Evolutionary conservation across 169 alveolate genomes (phyloP).

Genomic region (Sarcocystis neurona): DNA sequence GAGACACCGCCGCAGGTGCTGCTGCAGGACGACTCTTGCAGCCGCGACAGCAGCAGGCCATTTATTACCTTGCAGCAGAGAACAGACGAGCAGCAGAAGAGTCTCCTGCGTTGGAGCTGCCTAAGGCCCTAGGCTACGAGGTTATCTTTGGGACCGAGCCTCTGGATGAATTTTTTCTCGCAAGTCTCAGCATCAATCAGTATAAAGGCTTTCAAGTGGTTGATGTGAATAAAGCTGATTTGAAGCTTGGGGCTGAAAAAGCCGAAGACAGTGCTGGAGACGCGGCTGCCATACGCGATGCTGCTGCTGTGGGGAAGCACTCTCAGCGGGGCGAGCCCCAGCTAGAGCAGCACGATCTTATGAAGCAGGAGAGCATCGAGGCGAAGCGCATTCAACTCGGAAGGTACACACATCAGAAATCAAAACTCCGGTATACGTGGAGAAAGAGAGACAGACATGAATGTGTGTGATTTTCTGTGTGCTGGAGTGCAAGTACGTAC

Average conservation of each 20-base stretch:
- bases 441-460: no score
- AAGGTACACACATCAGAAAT: neutral
- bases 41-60: slow-evolving; percentile 86
- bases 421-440: neutral
- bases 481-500: no score
- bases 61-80: slow-evolving; percentile 95
- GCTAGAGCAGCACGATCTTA: neutral
- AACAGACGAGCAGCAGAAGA: slow-evolving; percentile 85
- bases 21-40: neutral
- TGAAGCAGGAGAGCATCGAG: neutral
- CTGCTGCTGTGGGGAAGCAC: no score
- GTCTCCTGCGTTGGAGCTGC: slow-evolving; percentile 93
- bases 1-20: no score
- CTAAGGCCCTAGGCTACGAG: slow-evolving; percentile 90
- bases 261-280: slow-evolving; percentile 60
- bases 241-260: slow-evolving; percentile 83
- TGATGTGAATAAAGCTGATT: slow-evolving; percentile 94
- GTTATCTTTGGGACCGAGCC: slow-evolving; percentile 94
- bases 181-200: slow-evolving; percentile 87
- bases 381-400: neutral
- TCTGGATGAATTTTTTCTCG: slow-evolving; percentile 95
- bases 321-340: neutral
- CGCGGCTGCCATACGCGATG: neutral
- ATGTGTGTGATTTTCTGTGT: no score
- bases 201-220: slow-evolving; percentile 89